Evolutionary conservation across 768 basidiomycete species (phyloP).

Genomic region (Pleurotus tuber-regium): DNA sequence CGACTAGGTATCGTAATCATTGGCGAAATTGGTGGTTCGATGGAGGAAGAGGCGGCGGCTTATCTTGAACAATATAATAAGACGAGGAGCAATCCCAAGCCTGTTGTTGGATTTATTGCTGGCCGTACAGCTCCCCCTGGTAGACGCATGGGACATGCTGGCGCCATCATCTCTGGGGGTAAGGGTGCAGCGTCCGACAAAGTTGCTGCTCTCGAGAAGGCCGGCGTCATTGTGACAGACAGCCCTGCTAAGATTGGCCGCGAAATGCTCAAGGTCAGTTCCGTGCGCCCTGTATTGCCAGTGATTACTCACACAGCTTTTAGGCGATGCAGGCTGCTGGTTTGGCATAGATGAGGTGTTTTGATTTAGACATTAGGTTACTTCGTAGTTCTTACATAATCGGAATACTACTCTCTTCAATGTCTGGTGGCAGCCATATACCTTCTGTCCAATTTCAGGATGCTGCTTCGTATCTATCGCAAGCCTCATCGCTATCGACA

Average conservation of each 20-base stretch:
- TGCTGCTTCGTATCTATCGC: slow-evolving; percentile 66
- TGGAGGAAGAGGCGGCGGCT: slow-evolving; percentile 99
- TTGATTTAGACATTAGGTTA: slow-evolving; percentile 18
- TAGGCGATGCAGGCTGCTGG: slow-evolving; percentile 82
- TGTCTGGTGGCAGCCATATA: slow-evolving; percentile 13
- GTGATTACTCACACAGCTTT: not conserved
- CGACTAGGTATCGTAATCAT: slow-evolving; percentile 88
- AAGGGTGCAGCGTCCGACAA: slow-evolving; percentile 97
- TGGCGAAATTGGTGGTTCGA: slow-evolving; percentile 97
- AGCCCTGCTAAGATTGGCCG: slow-evolving; percentile 94
- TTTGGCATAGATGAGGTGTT: slow-evolving; percentile 26
- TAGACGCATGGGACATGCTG: slow-evolving; percentile 97
- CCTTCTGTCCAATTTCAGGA: slow-evolving; percentile 44
- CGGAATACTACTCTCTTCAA: not conserved
- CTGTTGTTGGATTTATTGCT: slow-evolving; percentile 97
- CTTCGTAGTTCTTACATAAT: slow-evolving; percentile 28
- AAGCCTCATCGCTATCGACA: slow-evolving; percentile 46
- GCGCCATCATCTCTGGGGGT: slow-evolving; percentile 96
- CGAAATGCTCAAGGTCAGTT: slow-evolving; percentile 78
- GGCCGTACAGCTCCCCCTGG: slow-evolving; percentile 98
- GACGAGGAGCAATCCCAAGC: slow-evolving; percentile 82
- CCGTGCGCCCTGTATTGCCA: slow-evolving; percentile 8
- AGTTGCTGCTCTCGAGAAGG: slow-evolving; percentile 84
- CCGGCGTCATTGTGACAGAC: slow-evolving; percentile 91
- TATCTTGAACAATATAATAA: slow-evolving; percentile 94